Base-by-base conservation (phyloP, 2,329 filamentous ascomycete genomes). In the Periglandula ipomoeae region DNA sequence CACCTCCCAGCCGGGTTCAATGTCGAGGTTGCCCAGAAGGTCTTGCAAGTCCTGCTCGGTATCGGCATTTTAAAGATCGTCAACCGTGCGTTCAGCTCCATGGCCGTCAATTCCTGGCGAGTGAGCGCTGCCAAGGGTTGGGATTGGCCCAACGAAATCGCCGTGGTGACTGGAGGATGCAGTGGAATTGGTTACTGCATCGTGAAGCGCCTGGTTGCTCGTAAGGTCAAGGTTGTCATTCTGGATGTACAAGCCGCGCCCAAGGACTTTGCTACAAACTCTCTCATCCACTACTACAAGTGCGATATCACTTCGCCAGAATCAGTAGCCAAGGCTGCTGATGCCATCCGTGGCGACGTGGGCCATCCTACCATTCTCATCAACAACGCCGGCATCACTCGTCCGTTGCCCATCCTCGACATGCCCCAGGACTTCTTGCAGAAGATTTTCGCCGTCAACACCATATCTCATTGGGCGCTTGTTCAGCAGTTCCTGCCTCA, bases 381-480 rank as follows among this genome's bases (percentile, higher is more conserved):
- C 68, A 85, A 86, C 68, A 87, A 86, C 58, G 83, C 83, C 5
- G 83, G 82, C 52, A 73, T 84, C 41, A 76, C 74, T 9, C 71
- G 71, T 42, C 79, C 79, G 40, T 74, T 75, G 52, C 72, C 72
- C 10, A 76, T 89, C 54, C 73, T 87, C 44, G 70, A 74, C 22
- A 66, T 72, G 39, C 70, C 73, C 0, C 75, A 81, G 51, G 69
- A 68, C 10, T 74, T 79, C 53, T 70, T 84, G 47, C 74, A 74
- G 17, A 77, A 78, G 52, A 83, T 82, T 44, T 85, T 87, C 60
- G 78, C 79, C 46, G 80, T 88, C 55, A 89, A 88, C 65, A 70
- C 77, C 2, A 65, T 87, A 19, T 70, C 79, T 0, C 79, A 86
- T 65, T 86, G 79, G 70, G 79, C 73, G 64, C 73, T 81, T 2